Conservation (phyloP, 1,284 basidiomycete species). For the Tilletia horrida region DNA sequence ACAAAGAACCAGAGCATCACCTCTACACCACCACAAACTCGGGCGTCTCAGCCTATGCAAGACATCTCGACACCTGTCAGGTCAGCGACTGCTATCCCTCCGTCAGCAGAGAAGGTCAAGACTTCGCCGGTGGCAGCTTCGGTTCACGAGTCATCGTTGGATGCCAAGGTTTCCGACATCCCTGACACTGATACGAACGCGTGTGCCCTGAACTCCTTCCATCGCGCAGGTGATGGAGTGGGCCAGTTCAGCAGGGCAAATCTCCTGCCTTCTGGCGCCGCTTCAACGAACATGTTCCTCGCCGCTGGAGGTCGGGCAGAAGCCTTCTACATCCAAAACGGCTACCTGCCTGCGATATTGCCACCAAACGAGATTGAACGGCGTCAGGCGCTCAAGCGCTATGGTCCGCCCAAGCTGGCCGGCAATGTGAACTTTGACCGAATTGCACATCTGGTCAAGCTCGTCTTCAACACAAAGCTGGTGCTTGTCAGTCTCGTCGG, state of each 20-base stretch:
- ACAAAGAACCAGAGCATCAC: too few relatives aligned
- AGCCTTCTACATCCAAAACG: constrained; percentile 40
- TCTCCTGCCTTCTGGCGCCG: neutral
- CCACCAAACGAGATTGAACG: constrained; percentile 43
- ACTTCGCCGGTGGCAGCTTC: too few relatives aligned
- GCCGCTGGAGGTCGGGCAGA: constrained; percentile 41
- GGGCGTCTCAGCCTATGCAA: too few relatives aligned
- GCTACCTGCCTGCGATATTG: constrained; percentile 44
- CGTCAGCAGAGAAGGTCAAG: too few relatives aligned
- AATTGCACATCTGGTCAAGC: constrained; percentile 79
- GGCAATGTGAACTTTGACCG: constrained; percentile 86
- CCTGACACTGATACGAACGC: neutral
- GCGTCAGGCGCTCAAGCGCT: constrained; percentile 41
- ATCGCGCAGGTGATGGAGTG: too few relatives aligned
- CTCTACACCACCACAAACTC: too few relatives aligned
- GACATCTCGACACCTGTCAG: too few relatives aligned
- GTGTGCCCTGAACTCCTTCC: neutral
- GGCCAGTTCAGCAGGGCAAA: too few relatives aligned
- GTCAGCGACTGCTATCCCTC: too few relatives aligned
- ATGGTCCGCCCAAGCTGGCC: constrained; percentile 56
- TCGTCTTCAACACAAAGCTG: constrained; percentile 85
- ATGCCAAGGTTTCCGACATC: neutral
- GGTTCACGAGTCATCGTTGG: too few relatives aligned
- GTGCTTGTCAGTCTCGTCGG: constrained; percentile 80
- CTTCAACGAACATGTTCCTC: constrained; percentile 30